These are phyloP conservation scores for Paspalum vaginatum DNA, from an alignment of 176 grass and related monocot species.

Conservation along the genomic window DNA sequence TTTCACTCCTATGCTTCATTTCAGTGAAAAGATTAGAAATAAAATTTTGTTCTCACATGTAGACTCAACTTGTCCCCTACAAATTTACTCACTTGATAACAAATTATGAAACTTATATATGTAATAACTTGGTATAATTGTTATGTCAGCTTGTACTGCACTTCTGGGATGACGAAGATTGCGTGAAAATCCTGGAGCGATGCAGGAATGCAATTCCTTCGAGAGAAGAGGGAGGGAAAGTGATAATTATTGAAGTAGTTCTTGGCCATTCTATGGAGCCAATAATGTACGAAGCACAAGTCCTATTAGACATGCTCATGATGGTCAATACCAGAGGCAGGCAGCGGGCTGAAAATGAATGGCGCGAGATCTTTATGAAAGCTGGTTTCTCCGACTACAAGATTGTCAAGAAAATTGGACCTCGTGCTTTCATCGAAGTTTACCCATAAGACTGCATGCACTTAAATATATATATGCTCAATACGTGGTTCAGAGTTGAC, in stretches of 20 bases:
- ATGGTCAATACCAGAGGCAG: slow-evolving; percentile 32
- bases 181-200: slow-evolving; percentile 46
- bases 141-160: slow-evolving; percentile 37
- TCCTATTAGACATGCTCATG: slow-evolving; percentile 43
- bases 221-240: slow-evolving; percentile 40
- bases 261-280: not conserved
- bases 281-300: slow-evolving; percentile 19
- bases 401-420: not conserved
- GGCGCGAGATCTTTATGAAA: not conserved
- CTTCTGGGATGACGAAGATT: slow-evolving; percentile 46
- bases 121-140: no score
- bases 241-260: slow-evolving; percentile 49
- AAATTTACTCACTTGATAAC: no score
- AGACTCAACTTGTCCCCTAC: no score
- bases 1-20: not conserved
- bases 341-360: slow-evolving; percentile 45
- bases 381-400: not conserved
- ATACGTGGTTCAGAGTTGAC: not conserved
- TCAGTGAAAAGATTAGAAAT: not conserved
- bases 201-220: slow-evolving; percentile 47
- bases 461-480: not conserved
- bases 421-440: not conserved
- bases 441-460: not conserved
- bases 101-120: no score
- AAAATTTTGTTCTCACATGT: not conserved